Evolutionary conservation across 352 stramenopile genomes (phyloP).

Genomic region (Phytophthora quininea): DNA sequence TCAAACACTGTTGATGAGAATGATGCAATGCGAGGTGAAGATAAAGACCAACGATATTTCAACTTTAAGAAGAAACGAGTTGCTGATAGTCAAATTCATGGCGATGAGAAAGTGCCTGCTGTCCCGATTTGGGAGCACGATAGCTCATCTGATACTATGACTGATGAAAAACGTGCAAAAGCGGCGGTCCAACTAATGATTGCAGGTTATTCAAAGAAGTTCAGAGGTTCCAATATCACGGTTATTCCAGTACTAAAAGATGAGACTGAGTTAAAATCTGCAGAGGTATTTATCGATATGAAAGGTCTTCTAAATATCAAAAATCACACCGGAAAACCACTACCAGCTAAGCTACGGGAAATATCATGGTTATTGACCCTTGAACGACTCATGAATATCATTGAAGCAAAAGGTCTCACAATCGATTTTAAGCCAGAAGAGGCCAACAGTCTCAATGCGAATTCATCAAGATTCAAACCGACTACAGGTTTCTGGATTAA

Average conservation of each 20-base stretch:
- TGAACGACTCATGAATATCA: background rate
- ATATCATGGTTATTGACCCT: background rate
- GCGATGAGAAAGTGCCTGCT: background rate
- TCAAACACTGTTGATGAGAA: background rate
- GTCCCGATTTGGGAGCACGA: background rate
- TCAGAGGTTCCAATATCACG: background rate
- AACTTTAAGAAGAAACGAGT: background rate
- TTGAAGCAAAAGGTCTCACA: background rate
- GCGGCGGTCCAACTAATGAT: background rate
- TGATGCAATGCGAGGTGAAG: slow-evolving; percentile 1
- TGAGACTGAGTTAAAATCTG: background rate
- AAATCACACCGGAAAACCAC: background rate
- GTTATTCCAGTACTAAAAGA: slow-evolving; percentile 1
- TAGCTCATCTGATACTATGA: background rate
- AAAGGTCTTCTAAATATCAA: background rate
- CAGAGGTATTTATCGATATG: slow-evolving; percentile 1
- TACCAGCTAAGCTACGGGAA: background rate
- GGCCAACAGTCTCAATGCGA: background rate
- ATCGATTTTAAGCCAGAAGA: background rate
- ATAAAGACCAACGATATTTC: background rate
- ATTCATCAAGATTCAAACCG: background rate
- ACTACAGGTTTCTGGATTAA: background rate
- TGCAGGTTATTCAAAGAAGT: background rate
- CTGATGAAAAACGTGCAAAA: background rate
- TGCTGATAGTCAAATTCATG: background rate